phyloP scores from a whole-genome alignment of 1,139 yeast genomes.

The Zygosaccharomyces pseudobailii region DNA sequence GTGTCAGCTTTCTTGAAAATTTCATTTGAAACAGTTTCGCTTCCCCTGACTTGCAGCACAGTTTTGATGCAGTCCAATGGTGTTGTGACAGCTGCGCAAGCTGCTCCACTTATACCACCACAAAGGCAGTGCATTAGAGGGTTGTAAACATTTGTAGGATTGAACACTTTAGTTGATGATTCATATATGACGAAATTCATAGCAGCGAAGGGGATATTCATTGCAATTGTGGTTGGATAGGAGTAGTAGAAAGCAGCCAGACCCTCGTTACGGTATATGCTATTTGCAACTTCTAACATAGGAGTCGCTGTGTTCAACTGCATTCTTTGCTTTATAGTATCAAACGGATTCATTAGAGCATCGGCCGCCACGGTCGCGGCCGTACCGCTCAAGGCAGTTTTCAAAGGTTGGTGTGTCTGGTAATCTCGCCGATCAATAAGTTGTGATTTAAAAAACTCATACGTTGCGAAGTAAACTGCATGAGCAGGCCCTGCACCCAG shows the following conservation, averaged over 20 bases:
- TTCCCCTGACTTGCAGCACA: slow-evolving; percentile 57
- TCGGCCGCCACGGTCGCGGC: slow-evolving; percentile 91
- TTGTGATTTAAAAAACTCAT: slow-evolving; percentile 65
- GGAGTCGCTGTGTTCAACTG: slow-evolving; percentile 43
- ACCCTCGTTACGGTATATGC: slow-evolving; percentile 72
- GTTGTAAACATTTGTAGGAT: slow-evolving; percentile 74
- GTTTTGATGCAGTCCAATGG: slow-evolving; percentile 96
- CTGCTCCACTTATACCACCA: slow-evolving; percentile 95
- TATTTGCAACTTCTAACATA: slow-evolving; percentile 37
- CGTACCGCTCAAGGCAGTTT: slow-evolving; percentile 87
- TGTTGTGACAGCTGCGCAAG: slow-evolving; percentile 93
- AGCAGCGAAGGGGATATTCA: slow-evolving; percentile 95
- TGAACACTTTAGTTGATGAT: slow-evolving; percentile 67
- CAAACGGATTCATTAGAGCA: slow-evolving; percentile 97
- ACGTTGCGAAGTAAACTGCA: slow-evolving; percentile 97
- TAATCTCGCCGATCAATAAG: slow-evolving; percentile 31
- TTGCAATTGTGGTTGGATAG: slow-evolving; percentile 89
- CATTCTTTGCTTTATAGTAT: slow-evolving; percentile 87
- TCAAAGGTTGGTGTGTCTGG: slow-evolving; percentile 49
- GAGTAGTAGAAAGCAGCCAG: slow-evolving; percentile 80
- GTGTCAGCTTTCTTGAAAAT: slow-evolving; percentile 60
- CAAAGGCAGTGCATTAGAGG: slow-evolving; percentile 90
- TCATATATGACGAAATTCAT: slow-evolving; percentile 93
- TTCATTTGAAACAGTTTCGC: slow-evolving; percentile 38
- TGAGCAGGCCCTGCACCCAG: slow-evolving; percentile 99